phyloP scores from a whole-genome alignment of 208 protist species.

The Acanthamoeba pearcei region DNA sequence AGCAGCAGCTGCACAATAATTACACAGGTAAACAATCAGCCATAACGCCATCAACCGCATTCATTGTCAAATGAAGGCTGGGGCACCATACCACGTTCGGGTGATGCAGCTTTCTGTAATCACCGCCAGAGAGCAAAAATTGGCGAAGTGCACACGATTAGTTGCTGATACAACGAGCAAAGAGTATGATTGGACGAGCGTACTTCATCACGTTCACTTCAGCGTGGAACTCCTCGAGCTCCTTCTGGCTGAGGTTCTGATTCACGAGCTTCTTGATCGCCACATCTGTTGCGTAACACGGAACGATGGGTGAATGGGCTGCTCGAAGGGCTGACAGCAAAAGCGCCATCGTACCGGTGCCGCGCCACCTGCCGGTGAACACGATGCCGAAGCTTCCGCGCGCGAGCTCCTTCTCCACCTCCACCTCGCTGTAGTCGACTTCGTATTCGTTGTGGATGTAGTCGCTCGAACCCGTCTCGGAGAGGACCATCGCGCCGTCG shows the following conservation, averaged over 20 bases:
- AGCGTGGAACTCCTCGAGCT: slow-evolving; percentile 73
- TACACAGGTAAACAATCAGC: neutral
- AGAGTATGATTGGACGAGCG: neutral
- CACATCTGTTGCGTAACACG: neutral
- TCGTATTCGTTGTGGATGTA: slow-evolving; percentile 54
- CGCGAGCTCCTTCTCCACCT: slow-evolving; percentile 61
- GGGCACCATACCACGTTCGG: slow-evolving; percentile 68
- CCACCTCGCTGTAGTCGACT: slow-evolving; percentile 29
- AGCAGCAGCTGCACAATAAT: slow-evolving; percentile 39
- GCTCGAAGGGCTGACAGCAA: neutral
- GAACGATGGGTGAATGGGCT: neutral
- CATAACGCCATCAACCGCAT: neutral
- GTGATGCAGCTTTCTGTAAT: slow-evolving; percentile 68
- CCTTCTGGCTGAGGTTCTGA: slow-evolving; percentile 70
- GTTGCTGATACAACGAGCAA: neutral
- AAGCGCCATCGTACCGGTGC: neutral
- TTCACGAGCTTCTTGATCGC: slow-evolving; percentile 74
- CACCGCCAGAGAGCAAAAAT: neutral
- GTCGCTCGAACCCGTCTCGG: neutral
- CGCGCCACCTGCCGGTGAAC: slow-evolving; percentile 33
- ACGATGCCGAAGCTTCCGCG: slow-evolving; percentile 73
- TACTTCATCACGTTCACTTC: slow-evolving; percentile 77
- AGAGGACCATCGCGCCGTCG: slow-evolving; percentile 18
- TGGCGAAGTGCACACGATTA: no score
- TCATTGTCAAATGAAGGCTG: neutral